Evolutionary conservation across 2,329 filamentous ascomycete genomes (phyloP), one percentile per base, ranked within the genome.

Genomic region (Penicillium frequentans): DNA sequence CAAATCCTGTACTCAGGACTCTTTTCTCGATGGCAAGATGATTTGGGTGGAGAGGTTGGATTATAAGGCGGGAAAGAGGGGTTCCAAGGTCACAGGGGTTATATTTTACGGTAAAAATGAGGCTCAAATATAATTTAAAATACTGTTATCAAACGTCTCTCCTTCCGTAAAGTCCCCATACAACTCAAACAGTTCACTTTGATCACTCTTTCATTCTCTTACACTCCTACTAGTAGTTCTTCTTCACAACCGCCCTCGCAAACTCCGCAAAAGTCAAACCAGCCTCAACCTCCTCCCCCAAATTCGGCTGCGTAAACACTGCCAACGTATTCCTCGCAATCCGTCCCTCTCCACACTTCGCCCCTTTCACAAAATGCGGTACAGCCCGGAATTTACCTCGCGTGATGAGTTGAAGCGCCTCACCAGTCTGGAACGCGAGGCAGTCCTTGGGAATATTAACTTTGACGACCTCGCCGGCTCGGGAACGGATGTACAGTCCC

Each of bases 221-320:
- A 11, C 19, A 19, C n/a, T 39, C 13, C 31, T 33, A 7, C 29
- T 57, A 72, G 60, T 73, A 84, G 70, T 89, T 88, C 74, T 90
- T 75, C 77, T 90, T 87, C 68, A 93, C 89, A 48, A 93, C 88
- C 71, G 91, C 89, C 84, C 90, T 90, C 3, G 88, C 87, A 72
- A 91, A 93, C 21, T 84, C 83, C 46, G 85, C 79, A 76, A 91
- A 93, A 1, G 83, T 90, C 80, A 90, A 85, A 0, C 92, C 93
- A 14, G 85, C 82, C 64, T 84, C 86, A 8, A 93, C 83, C 33
- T 86, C 79, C 57, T 87, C 81, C 0, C 86, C 88, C 84, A 98
- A 75, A 77, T 97, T 96, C 24, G 95, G 95, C 82, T 99, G 95
- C 57, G 93, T 99, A 70, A 98, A 99, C 10, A 98, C 92, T 0